Base-by-base conservation (phyloP, 805 yeast genomes). In the Maudiozyma barnettii region DNA sequence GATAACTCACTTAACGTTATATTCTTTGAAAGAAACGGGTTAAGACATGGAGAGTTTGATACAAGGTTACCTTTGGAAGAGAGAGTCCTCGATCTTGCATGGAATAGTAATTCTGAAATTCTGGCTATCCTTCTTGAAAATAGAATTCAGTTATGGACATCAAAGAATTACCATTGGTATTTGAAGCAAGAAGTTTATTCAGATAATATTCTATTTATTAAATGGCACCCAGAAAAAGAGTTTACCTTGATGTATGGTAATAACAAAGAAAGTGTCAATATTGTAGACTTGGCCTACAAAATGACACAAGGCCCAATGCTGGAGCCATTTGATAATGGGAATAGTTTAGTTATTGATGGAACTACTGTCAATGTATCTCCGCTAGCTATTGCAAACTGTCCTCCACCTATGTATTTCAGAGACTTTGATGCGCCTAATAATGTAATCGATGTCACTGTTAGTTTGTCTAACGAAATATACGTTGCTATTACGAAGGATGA, bases 151-250 rank as follows among this genome's bases (percentile, higher is more conserved):
- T 65, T 93, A 21, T 93, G 97, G 97, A 81, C 95, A 1, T 73
- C 85, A 3, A 89, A 86, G 60, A 93, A 93, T 65, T 93, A 90
- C 65, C 95, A 90, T 60, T 93, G 99, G 99, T 89, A 85, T 65
- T 72, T 90, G 55, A 93, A 93, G 59, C 95, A 85, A 64, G 95
- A 84, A 58, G 65, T 90, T 2, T 65, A 62, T 35, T 56, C 59
- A 2, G 49, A 55, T 7, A 48, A 58, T 21, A 59, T 71, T 31
- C 53, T 55, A 26, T 80, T 74, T 57, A 68, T 77, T 44, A 77
- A 74, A 59, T 93, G 96, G 81, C 97, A 91, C 60, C 91, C 95
- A 1, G 98, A 90, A 61, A 84, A 86, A 60, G 88, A 95, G 1
- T 73, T 82, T 38, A 80, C 85, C 31, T 61, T 90, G 45, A 74